Percentiles rank a stretch among this genome's conserved stretches.
Evolutionary conservation across 495 filamentous ascomycete species (phyloP).

Genomic region (Aspergillus taichungensis): DNA sequence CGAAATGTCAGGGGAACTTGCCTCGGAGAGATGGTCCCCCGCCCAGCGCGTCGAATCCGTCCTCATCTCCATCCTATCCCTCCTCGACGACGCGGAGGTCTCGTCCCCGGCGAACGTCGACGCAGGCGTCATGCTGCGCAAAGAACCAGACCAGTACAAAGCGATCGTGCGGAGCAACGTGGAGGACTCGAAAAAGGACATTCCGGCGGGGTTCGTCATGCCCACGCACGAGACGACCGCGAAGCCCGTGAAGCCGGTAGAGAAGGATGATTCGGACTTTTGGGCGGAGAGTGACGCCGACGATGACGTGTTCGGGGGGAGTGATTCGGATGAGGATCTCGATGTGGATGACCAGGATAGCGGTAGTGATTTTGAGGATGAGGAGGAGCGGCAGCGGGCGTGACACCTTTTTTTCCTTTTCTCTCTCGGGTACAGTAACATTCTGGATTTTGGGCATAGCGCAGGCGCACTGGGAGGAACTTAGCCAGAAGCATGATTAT

Average conservation of each 20-base stretch:
- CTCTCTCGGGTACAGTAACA: too few species aligned
- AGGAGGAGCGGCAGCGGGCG: conserved; percentile 24
- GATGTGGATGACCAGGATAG: conserved; percentile 51
- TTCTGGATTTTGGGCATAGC: too few species aligned
- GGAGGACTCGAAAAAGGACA: conserved; percentile 62
- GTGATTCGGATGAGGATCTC: conserved; percentile 50
- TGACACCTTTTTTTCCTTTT: too few species aligned
- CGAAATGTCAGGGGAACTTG: conserved; percentile 79
- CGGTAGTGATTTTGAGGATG: conserved; percentile 48
- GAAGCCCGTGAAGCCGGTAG: conserved; percentile 43
- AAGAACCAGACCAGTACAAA: conserved; percentile 59
- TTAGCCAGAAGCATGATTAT: too few species aligned
- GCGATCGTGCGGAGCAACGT: conserved; percentile 58
- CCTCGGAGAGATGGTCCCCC: conserved; percentile 86
- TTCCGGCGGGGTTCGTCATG: conserved; percentile 78
- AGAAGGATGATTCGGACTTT: conserved; percentile 70
- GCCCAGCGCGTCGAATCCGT: conserved; percentile 91
- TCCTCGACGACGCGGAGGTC: conserved; percentile 90
- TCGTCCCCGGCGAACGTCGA: conserved; percentile 93
- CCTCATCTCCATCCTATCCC: conserved; percentile 82
- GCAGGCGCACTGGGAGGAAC: too few species aligned
- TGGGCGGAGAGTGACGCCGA: conserved; percentile 74
- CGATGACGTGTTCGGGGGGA: conserved; percentile 70
- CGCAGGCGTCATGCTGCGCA: conserved; percentile 76
- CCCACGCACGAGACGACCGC: conserved; percentile 59